These are phyloP conservation scores for Quercus wislizeni DNA, from an alignment of 306 rosid species.

Conservation along the genomic window DNA sequence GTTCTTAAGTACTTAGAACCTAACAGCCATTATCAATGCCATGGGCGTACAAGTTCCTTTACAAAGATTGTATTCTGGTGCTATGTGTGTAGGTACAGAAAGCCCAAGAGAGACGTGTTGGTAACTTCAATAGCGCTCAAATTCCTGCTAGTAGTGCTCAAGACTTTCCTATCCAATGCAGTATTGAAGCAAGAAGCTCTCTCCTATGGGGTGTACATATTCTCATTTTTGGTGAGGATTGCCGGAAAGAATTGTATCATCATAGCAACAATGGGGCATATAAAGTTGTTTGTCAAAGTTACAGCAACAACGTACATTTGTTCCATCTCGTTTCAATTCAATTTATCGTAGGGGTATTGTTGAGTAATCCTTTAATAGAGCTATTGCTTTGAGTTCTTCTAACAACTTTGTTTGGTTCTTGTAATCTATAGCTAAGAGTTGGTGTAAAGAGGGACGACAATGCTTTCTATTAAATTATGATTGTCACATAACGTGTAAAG, in stretches of 20 bases:
- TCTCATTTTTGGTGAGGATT: conserved; percentile 21
- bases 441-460: too few species aligned
- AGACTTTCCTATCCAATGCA: conserved; percentile 39
- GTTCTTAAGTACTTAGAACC: too few species aligned
- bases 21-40: background rate
- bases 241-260: conserved; percentile 20
- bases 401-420: too few species aligned
- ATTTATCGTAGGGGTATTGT: background rate
- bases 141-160: conserved; percentile 16
- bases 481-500: background rate
- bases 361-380: background rate
- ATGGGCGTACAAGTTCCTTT: conserved; percentile 24
- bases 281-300: conserved; percentile 22
- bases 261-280: conserved; percentile 29
- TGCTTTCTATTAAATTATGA: too few species aligned
- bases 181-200: conserved; percentile 18
- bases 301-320: background rate
- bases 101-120: conserved; percentile 23
- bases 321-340: conserved; percentile 13
- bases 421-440: background rate
- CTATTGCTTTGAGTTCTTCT: too few species aligned
- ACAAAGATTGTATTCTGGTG: conserved; percentile 34
- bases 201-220: conserved; percentile 9
- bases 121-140: conserved; percentile 21
- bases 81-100: conserved; percentile 32